Conservation (phyloP, 2,329 filamentous ascomycete species). For the Colletotrichum cordylinicola region DNA sequence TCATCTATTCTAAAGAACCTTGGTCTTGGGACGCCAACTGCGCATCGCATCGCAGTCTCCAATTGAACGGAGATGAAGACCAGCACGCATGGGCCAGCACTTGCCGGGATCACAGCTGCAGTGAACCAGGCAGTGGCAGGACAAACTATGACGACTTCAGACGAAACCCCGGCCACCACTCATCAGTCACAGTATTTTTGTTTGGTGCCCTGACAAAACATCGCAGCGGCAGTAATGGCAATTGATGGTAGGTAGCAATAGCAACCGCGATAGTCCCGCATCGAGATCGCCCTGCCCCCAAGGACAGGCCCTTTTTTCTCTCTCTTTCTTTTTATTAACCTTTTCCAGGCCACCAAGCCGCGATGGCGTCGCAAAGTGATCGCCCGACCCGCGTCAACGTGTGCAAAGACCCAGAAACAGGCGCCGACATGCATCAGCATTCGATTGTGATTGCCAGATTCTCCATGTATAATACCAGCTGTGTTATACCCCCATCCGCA, state of each 20-base stretch:
- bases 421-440: background rate
- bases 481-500: background rate
- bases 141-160: constrained; percentile 1
- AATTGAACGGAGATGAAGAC: background rate
- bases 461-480: background rate
- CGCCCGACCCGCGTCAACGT: background rate
- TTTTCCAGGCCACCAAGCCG: background rate
- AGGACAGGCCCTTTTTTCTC: background rate
- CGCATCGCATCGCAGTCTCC: background rate
- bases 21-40: background rate
- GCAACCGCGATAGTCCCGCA: background rate
- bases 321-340: background rate
- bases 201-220: background rate
- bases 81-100: background rate
- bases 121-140: background rate
- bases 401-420: background rate
- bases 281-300: background rate
- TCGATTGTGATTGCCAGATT: constrained; percentile 4
- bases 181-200: background rate
- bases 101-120: background rate
- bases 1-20: background rate
- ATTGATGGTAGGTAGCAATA: background rate
- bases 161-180: background rate
- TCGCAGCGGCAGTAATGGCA: background rate
- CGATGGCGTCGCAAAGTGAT: background rate